Base-by-base conservation (phyloP, 2,329 filamentous ascomycete genomes). In the Colletotrichum lindemuthianum region DNA sequence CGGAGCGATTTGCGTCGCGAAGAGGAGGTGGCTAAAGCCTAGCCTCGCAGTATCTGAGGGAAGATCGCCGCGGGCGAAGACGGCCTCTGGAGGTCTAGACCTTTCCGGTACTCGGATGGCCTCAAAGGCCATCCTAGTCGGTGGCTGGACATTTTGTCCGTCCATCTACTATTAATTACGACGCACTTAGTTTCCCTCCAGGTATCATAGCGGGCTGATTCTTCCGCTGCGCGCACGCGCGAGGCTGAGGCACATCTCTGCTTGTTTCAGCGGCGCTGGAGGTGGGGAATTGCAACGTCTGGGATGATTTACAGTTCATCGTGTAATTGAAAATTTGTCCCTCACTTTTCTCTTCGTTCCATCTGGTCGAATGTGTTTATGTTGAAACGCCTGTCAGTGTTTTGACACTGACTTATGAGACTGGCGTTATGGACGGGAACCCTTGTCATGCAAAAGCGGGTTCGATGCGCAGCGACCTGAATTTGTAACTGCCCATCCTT, bases 51-150 rank as follows among this genome's bases (percentile, higher is more conserved):
- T 40, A 45, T 47, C 16, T 44, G 16, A 41, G 50, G 50, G 39
- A 57, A 55, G 57, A 64, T 64, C 60, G 44, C 16, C 56, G 16
- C 32, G 55, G 33, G 40, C 41, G 13, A 33, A 45, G 24, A 50
- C 44, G 39, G 54, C n/a, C 44, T 60, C 39, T 24, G 43, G 41
- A 37, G 57, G 60, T 64, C 60, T 39, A 55, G 60, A 36, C 60
- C 57, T 47, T 54, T 16, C 37, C 13, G 2, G 32, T 16, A 24
- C 24, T 24, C 24, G 24, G 24, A 24, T 16, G 43, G 9, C 24
- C 43, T 43, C 6, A 12, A 4, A 12, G 15, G 41, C 41, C 41
- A 13, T 15, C 8, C 41, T n/a, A 45, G 11, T 11, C 15, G 32
- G 33, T 55, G 41, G 41, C 11, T 55, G 52, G 52, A 24, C 32